phyloP scores from a whole-genome alignment of 2,329 filamentous ascomycete species.

The Penicillium sp. region DNA sequence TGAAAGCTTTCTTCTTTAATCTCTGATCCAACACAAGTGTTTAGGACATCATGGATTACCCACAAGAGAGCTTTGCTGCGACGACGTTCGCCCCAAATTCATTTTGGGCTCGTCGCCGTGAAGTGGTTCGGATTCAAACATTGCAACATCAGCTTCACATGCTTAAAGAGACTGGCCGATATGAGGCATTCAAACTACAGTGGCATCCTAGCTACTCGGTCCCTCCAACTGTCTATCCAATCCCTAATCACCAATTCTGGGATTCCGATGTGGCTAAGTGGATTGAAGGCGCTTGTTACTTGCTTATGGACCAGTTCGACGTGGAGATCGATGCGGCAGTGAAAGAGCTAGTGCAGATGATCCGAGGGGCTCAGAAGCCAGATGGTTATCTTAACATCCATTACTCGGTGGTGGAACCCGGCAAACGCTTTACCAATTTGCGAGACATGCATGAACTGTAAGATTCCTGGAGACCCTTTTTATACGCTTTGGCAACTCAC shows the following conservation, averaged over 20 bases:
- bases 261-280: constrained; percentile 61
- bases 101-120: constrained; percentile 40
- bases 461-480: constrained; percentile 22
- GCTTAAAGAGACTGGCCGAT: constrained; percentile 56
- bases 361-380: constrained; percentile 55
- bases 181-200: constrained; percentile 58
- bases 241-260: constrained; percentile 62
- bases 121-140: constrained; percentile 47
- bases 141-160: constrained; percentile 55
- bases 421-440: constrained; percentile 58
- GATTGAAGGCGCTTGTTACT: constrained; percentile 64
- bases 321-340: constrained; percentile 53
- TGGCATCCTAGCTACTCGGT: constrained; percentile 59
- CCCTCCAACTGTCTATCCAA: constrained; percentile 53
- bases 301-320: constrained; percentile 46
- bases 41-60: constrained; percentile 39
- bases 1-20: background rate
- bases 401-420: constrained; percentile 60
- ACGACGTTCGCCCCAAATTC: constrained; percentile 34
- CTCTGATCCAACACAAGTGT: background rate
- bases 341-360: constrained; percentile 59
- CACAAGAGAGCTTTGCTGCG: constrained; percentile 42
- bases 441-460: constrained; percentile 63
- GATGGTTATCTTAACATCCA: constrained; percentile 67
- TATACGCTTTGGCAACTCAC: background rate